phyloP scores from a whole-genome alignment of 2,329 filamentous ascomycete species.

The Tympanopsis confertula region DNA sequence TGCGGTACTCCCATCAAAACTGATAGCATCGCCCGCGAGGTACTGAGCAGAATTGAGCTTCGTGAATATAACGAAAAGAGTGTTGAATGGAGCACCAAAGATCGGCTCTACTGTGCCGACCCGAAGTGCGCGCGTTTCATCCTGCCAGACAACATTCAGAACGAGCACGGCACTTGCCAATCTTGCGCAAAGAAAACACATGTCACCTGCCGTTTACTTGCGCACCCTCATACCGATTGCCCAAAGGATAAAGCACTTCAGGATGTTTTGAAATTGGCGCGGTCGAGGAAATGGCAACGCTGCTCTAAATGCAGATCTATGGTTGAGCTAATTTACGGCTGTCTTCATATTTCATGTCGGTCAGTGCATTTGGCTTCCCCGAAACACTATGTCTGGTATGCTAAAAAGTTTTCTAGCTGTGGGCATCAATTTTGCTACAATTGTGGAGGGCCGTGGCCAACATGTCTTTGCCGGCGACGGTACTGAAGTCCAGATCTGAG shows the following conservation, averaged over 20 bases:
- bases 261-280: background rate
- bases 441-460: background rate
- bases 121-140: background rate
- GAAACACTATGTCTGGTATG: background rate
- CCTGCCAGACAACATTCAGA: background rate
- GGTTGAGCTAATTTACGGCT: background rate
- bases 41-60: background rate
- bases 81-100: background rate
- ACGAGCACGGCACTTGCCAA: background rate
- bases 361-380: background rate
- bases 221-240: background rate
- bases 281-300: background rate
- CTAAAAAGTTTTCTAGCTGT: background rate
- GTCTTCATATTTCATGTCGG: background rate
- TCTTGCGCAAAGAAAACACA: background rate
- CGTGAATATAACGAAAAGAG: background rate
- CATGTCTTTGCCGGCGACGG: background rate
- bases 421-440: background rate
- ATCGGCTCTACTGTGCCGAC: background rate
- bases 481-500: no score
- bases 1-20: background rate
- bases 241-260: background rate
- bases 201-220: background rate
- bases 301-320: background rate
- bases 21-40: background rate